These are phyloP conservation scores for Helianthus tuberosus DNA, from an alignment of 129 eudicot genomes.

Conservation along the genomic window DNA sequence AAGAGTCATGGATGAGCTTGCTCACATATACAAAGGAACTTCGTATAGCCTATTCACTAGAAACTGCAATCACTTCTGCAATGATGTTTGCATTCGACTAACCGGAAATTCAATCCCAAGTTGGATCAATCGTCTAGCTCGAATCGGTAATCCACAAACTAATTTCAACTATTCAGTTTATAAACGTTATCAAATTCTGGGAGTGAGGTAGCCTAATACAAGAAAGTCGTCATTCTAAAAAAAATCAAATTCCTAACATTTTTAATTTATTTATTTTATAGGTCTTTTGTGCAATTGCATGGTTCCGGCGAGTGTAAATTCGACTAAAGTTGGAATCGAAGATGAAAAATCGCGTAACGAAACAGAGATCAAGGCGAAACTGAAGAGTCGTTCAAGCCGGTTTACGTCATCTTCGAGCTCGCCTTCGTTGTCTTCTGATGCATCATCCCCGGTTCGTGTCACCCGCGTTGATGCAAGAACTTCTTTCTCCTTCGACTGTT, in stretches of 20 bases:
- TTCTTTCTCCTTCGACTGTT: slow-evolving; percentile 36
- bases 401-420: slow-evolving; percentile 48
- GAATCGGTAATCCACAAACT: slow-evolving; percentile 52
- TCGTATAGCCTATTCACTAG: slow-evolving; percentile 72
- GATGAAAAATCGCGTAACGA: slow-evolving; percentile 43
- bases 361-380: slow-evolving; percentile 48
- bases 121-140: slow-evolving; percentile 92
- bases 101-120: slow-evolving; percentile 68
- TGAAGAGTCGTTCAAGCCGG: slow-evolving; percentile 47
- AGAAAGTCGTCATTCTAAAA: no score
- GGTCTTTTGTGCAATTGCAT: slow-evolving; percentile 80
- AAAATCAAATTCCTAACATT: neutral
- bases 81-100: slow-evolving; percentile 67
- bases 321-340: slow-evolving; percentile 66
- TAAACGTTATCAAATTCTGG: no score
- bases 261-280: slow-evolving; percentile 19
- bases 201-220: no score
- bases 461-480: slow-evolving; percentile 21
- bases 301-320: slow-evolving; percentile 61
- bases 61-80: slow-evolving; percentile 93
- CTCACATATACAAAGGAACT: slow-evolving; percentile 63
- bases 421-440: slow-evolving; percentile 38
- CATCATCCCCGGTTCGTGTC: slow-evolving; percentile 33
- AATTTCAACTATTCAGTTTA: neutral
- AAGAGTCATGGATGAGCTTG: slow-evolving; percentile 64